These are phyloP conservation scores for Eimeria tenella DNA, from an alignment of 169 alveolate genomes.

Conservation along the genomic window DNA sequence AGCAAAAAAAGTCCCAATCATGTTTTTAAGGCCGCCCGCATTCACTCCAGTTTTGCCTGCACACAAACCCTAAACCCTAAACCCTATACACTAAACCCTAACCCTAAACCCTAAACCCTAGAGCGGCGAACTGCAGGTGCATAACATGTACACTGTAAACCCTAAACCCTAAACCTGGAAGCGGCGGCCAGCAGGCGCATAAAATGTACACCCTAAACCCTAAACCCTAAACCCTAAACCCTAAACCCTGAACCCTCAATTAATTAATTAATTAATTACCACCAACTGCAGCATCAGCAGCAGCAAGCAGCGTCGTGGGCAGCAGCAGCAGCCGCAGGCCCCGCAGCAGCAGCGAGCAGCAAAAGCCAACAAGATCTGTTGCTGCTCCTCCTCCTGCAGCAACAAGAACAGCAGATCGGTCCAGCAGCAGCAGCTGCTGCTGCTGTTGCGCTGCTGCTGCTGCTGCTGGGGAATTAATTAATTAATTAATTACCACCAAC, in stretches of 20 bases:
- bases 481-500: no score
- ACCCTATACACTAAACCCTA: not conserved
- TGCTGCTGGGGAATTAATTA: no score
- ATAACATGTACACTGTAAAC: no score
- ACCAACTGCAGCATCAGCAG: slow-evolving; percentile 87
- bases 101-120: not conserved
- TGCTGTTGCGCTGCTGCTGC: no score
- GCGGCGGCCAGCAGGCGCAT: no score
- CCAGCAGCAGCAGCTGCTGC: no score
- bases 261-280: no score
- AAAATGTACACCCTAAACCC: no score
- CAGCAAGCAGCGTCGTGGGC: slow-evolving; percentile 87
- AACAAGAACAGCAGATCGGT: slow-evolving; percentile 67
- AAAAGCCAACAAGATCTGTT: slow-evolving; percentile 85
- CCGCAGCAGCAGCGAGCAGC: slow-evolving; percentile 83
- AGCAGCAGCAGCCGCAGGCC: slow-evolving; percentile 82
- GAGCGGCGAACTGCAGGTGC: no score
- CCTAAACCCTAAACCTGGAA: no score
- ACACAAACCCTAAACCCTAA: not conserved
- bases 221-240: no score
- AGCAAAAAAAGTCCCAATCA: slow-evolving; percentile 83
- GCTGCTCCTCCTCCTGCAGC: slow-evolving; percentile 88
- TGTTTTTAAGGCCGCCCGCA: slow-evolving; percentile 76
- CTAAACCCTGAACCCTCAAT: no score
- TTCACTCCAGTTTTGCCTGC: slow-evolving; percentile 42